phyloP scores from a whole-genome alignment of 345 rosid species.

The Mallotus nudiflorus region DNA sequence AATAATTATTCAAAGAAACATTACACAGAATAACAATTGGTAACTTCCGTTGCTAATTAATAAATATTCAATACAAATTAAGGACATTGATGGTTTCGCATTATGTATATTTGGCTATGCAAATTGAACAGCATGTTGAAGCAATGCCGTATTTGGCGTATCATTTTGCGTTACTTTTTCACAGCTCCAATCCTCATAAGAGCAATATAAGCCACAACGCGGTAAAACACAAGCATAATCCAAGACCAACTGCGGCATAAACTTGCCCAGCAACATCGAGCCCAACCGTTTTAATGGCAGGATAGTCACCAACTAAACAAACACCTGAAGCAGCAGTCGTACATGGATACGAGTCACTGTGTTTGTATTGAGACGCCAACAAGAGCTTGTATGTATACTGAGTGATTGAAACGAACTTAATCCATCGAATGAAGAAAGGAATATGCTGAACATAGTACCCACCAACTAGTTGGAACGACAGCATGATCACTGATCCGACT shows the following conservation, averaged over 20 bases:
- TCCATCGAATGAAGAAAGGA: slow-evolving; percentile 47
- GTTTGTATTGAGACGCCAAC: slow-evolving; percentile 46
- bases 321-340: not conserved
- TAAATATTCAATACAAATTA: too few relatives aligned
- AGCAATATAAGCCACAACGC: slow-evolving; percentile 53
- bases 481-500: slow-evolving; percentile 43
- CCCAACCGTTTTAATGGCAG: slow-evolving; percentile 39
- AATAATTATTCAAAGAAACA: too few relatives aligned
- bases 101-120: too few relatives aligned
- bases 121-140: too few relatives aligned
- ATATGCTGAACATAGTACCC: slow-evolving; percentile 55
- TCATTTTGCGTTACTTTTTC: slow-evolving; percentile 14
- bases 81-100: too few relatives aligned
- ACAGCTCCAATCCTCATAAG: slow-evolving; percentile 41
- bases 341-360: slow-evolving; percentile 35
- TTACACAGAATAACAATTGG: too few relatives aligned
- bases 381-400: slow-evolving; percentile 47
- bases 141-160: too few relatives aligned
- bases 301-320: slow-evolving; percentile 52
- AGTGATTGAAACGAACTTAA: slow-evolving; percentile 42
- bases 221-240: slow-evolving; percentile 43
- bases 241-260: slow-evolving; percentile 32
- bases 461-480: slow-evolving; percentile 41
- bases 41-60: too few relatives aligned
- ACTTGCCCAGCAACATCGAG: slow-evolving; percentile 39